Evolutionary conservation across 208 protist species (phyloP).

Genomic region (Zelonia costaricensis): DNA sequence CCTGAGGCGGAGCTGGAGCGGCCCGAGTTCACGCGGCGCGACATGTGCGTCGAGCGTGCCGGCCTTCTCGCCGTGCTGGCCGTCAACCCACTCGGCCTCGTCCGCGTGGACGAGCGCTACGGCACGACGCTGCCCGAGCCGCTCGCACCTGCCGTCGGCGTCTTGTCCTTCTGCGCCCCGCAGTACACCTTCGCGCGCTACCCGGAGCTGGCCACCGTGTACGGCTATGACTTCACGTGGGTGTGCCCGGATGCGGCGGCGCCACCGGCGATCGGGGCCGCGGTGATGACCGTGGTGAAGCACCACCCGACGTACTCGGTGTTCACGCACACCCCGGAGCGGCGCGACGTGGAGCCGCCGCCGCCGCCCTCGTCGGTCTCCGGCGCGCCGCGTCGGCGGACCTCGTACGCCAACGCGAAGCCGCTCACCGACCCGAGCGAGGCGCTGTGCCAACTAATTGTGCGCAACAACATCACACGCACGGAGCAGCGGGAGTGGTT

Average conservation of each 20-base stretch:
- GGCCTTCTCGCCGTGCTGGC: conserved; percentile 53
- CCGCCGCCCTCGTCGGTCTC: not conserved
- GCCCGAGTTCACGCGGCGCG: conserved; percentile 55
- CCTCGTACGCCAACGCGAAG: too few relatives aligned
- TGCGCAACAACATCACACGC: conserved; percentile 65
- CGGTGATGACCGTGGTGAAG: conserved; percentile 39
- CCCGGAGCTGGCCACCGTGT: conserved; percentile 58
- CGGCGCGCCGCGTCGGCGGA: not conserved
- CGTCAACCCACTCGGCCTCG: conserved; percentile 56
- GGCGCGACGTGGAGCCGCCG: not conserved
- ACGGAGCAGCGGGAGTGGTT: conserved; percentile 65
- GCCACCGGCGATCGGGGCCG: too few relatives aligned
- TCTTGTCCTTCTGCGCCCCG: conserved; percentile 71
- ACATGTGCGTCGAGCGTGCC: conserved; percentile 53
- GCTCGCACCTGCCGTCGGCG: conserved; percentile 50
- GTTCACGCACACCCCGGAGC: conserved; percentile 42
- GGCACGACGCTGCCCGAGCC: conserved; percentile 32
- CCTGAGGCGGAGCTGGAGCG: conserved; percentile 36
- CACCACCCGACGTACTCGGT: conserved; percentile 48
- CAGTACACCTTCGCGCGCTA: conserved; percentile 77
- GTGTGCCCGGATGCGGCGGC: conserved; percentile 34
- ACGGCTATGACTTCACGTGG: conserved; percentile 77
- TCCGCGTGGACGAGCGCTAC: conserved; percentile 45
- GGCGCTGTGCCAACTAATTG: conserved; percentile 56
- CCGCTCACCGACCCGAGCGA: conserved; percentile 17